These are phyloP conservation scores for Cyathus striatus DNA, from an alignment of 768 basidiomycete genomes.

Conservation along the genomic window DNA sequence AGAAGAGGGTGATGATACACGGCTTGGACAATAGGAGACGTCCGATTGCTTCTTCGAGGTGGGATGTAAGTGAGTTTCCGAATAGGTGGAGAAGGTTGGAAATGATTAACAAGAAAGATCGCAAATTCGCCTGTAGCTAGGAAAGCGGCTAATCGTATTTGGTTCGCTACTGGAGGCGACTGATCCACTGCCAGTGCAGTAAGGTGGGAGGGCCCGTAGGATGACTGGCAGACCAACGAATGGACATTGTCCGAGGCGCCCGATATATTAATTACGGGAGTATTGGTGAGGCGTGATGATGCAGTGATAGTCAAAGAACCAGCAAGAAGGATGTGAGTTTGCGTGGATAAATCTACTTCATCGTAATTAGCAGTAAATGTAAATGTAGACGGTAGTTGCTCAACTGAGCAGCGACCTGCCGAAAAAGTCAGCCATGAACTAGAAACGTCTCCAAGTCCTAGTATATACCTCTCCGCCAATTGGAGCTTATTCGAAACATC, in stretches of 20 bases:
- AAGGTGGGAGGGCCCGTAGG: conserved; percentile 32
- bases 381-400: conserved; percentile 18
- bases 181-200: conserved; percentile 74
- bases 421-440: conserved; percentile 1
- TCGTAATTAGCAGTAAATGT: not conserved
- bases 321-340: conserved; percentile 49
- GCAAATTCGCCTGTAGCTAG: conserved; percentile 66
- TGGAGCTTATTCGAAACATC: conserved; percentile 82
- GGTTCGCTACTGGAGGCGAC: conserved; percentile 44
- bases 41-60: conserved; percentile 28
- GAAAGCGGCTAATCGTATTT: conserved; percentile 51
- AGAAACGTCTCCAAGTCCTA: no score
- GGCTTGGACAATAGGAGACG: conserved; percentile 51
- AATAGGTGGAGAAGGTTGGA: conserved; percentile 32
- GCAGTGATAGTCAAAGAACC: conserved; percentile 58
- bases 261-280: conserved; percentile 33
- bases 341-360: conserved; percentile 7
- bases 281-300: conserved; percentile 31
- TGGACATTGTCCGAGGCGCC: conserved; percentile 26
- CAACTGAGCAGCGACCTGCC: conserved; percentile 61
- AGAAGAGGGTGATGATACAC: conserved; percentile 79
- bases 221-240: conserved; percentile 39
- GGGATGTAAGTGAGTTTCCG: conserved; percentile 48
- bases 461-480: conserved; percentile 70
- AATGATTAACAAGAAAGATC: conserved; percentile 50